Conservation (phyloP, 495 filamentous ascomycete species). For the Talaromyces ruber region DNA sequence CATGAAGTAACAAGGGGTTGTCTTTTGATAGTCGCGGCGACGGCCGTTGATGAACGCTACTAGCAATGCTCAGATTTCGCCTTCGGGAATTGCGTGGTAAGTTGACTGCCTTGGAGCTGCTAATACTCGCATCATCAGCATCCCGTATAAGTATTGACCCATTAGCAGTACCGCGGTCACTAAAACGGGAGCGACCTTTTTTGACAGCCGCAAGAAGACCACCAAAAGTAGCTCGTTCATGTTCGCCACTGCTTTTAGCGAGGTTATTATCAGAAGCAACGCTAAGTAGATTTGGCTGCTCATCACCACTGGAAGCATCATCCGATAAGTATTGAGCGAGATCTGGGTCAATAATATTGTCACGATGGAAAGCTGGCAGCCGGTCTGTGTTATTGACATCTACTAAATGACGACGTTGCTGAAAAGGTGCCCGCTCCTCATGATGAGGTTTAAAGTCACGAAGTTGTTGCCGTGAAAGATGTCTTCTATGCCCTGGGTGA, state of each 20-base stretch:
- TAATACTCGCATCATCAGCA: conserved; percentile 47
- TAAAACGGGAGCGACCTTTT: conserved; percentile 62
- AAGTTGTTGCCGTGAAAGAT: conserved; percentile 78
- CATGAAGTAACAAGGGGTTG: conserved; percentile 25
- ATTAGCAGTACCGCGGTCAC: conserved; percentile 59
- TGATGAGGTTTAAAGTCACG: conserved; percentile 51
- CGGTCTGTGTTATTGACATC: conserved; percentile 57
- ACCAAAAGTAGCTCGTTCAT: conserved; percentile 43
- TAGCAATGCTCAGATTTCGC: conserved; percentile 72
- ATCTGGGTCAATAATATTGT: conserved; percentile 97
- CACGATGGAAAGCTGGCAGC: conserved; percentile 87
- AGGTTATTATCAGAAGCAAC: conserved; percentile 49
- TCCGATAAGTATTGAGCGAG: conserved; percentile 93
- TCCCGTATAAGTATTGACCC: conserved; percentile 56
- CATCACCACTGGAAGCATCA: conserved; percentile 83
- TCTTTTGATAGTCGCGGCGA: conserved; percentile 54
- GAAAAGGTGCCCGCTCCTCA: conserved; percentile 84
- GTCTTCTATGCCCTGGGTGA: conserved; percentile 69
- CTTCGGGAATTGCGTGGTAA: conserved; percentile 46
- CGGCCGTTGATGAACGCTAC: conserved; percentile 55
- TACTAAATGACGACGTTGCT: conserved; percentile 49
- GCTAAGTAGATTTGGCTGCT: conserved; percentile 79
- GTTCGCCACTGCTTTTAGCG: conserved; percentile 41
- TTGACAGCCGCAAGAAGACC: conserved; percentile 56
- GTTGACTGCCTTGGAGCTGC: conserved; percentile 49